Evolutionary conservation across 23 red algal genomes (phyloP).

Genomic region (Gracilaria caudata): DNA sequence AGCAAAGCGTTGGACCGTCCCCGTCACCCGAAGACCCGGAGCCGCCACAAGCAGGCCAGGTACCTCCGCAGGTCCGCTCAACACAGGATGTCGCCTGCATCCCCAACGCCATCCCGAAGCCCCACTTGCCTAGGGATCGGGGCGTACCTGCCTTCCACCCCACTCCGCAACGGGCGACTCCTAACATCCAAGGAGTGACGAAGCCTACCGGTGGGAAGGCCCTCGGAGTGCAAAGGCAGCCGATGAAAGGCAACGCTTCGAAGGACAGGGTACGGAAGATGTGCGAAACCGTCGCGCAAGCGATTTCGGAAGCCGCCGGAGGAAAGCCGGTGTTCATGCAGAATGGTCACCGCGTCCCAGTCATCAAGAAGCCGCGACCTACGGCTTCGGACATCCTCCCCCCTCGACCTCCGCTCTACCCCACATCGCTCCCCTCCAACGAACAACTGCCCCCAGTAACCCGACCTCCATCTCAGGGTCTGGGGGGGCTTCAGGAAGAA

Average conservation of each 20-base stretch:
- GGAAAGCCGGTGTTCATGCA: slow-evolving; percentile 20
- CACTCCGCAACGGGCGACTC: neutral
- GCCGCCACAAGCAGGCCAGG: neutral
- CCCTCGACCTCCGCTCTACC: neutral
- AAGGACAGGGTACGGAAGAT: neutral
- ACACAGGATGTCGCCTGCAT: neutral
- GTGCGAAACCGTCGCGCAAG: neutral
- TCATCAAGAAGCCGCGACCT: slow-evolving; percentile 7
- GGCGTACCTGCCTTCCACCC: neutral
- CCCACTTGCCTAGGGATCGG: neutral
- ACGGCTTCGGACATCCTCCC: too few species aligned
- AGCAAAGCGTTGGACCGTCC: neutral
- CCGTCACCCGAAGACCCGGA: neutral
- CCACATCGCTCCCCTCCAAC: neutral
- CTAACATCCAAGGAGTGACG: neutral
- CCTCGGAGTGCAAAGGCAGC: neutral
- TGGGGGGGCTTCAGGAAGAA: neutral
- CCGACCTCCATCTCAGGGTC: neutral
- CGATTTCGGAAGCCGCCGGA: neutral
- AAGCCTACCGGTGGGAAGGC: neutral
- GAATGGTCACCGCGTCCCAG: slow-evolving; percentile 4
- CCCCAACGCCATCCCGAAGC: neutral
- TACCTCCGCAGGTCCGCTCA: neutral
- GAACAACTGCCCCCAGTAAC: neutral
- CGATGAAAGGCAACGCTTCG: slow-evolving; percentile 19